Evolutionary conservation across 345 rosid genomes (phyloP), one percentile per base, ranked within the genome.

Genomic region (Cardamine chenopodiifolia): DNA sequence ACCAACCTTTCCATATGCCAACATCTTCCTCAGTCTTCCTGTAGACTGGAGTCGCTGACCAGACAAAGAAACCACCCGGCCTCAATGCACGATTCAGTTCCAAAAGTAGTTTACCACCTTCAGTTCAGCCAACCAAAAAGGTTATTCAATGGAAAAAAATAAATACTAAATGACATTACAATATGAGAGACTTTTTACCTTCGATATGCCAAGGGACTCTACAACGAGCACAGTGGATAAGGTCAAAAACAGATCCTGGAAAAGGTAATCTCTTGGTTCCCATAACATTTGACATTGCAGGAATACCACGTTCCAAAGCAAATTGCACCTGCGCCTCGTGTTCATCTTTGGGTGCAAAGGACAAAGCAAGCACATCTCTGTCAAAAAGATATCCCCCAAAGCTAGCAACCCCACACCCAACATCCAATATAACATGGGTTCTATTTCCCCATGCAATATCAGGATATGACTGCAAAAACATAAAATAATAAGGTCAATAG

Each of bases 21-120:
- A 45, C 80, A 73, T 91, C 89, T 82, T 77, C 89, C 14, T 86
- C 85, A 20, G 82, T 83, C 4, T 79, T 55, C 59, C 85, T 84
- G 73, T 90, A 94, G 59, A 94, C 96, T 15, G 97, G 96, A 32
- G 95, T 94, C 54, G 98, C 98, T 32, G 98, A 94, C 98, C 98
- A 94, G 53, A 90, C 81, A 69, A 91, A 94, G 85, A 82, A 94
- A 65, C 96, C 98, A 25, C 97, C 98, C 1, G 98, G 96, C 80
- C 98, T 84, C 25, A 94, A 89, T 69, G 93, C 81, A 80, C 95
- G 90, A 68, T 91, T 94, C 71, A 94, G 82, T 85, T 94, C 98
- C 83, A 91, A 63, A 47, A 94, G 83, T 22, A 92, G 96, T 71
- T 90, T 91, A 78, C 98, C 98, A 60, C 97, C 98, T 91, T 82